These are phyloP conservation scores for Erythrophleum fordii DNA, from an alignment of 306 rosid species.

Conservation along the genomic window DNA sequence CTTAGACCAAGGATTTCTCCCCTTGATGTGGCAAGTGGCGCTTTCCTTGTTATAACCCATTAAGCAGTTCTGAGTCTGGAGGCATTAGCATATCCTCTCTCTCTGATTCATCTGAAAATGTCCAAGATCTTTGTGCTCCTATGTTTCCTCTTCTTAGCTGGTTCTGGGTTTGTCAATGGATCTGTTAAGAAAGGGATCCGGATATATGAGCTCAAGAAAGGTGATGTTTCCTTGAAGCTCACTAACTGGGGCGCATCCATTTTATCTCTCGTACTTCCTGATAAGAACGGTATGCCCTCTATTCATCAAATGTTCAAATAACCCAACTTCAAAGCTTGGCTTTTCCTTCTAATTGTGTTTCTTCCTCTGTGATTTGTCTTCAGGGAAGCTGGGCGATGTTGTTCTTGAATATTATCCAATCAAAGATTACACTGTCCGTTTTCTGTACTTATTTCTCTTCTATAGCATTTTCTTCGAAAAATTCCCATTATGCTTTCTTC, in stretches of 20 bases:
- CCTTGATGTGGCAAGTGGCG: not conserved
- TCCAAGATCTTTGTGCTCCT: constrained; percentile 30
- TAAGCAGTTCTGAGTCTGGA: not conserved
- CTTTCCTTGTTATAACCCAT: not conserved
- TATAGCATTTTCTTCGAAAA: not conserved
- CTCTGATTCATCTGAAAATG: constrained; percentile 33
- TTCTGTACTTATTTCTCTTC: not conserved
- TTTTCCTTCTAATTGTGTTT: not conserved
- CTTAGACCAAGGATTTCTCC: not conserved
- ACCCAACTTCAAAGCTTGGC: not conserved
- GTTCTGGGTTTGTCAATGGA: constrained; percentile 44
- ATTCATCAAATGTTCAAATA: not conserved
- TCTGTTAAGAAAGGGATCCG: constrained; percentile 34
- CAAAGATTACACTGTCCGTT: constrained; percentile 49
- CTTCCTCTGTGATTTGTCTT: not conserved
- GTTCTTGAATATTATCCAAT: constrained; percentile 64
- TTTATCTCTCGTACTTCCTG: constrained; percentile 54
- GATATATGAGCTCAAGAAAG: constrained; percentile 51
- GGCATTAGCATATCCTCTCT: not conserved
- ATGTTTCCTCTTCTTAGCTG: constrained; percentile 45
- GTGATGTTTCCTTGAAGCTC: constrained; percentile 50
- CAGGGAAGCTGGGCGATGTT: constrained; percentile 63
- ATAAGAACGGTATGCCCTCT: constrained; percentile 53
- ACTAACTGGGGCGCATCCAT: constrained; percentile 73
- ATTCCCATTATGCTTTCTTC: not conserved